A percentile compares a stretch with the other conserved stretches of the same genome.
phyloP scores from a whole-genome alignment of 257 asterid genomes.

The Penstemon eatonii region DNA sequence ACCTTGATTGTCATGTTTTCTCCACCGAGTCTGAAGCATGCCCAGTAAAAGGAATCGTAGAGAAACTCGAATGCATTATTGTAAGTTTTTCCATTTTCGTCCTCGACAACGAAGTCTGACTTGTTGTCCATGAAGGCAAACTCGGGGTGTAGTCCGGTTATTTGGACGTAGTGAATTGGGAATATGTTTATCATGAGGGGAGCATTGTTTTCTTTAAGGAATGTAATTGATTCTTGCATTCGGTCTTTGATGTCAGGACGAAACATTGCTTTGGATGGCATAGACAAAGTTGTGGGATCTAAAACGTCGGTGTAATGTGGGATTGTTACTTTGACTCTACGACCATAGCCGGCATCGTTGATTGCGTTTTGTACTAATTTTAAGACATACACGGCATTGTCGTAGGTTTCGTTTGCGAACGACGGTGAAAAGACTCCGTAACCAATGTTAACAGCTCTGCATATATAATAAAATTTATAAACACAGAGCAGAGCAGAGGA shows the following conservation, averaged over 20 bases:
- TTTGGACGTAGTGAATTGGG: constrained; percentile 26
- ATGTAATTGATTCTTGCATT: constrained; percentile 22
- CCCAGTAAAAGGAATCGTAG: constrained; percentile 39
- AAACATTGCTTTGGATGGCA: constrained; percentile 46
- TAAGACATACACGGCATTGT: not conserved
- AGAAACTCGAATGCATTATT: constrained; percentile 44
- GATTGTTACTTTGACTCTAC: constrained; percentile 18
- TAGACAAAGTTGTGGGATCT: not conserved
- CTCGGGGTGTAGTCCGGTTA: constrained; percentile 27
- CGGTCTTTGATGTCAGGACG: constrained; percentile 32
- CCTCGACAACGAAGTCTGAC: constrained; percentile 14
- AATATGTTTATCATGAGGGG: constrained; percentile 40
- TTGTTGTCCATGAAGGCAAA: constrained; percentile 43
- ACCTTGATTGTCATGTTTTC: constrained; percentile 32
- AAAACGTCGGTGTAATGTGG: constrained; percentile 33
- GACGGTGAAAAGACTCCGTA: too few species aligned
- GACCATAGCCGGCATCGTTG: not conserved
- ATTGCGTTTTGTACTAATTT: constrained; percentile 8
- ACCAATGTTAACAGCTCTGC: too few species aligned
- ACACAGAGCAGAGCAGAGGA: too few species aligned
- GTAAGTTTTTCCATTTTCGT: constrained; percentile 27
- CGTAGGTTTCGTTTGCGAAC: not conserved
- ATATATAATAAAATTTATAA: too few species aligned
- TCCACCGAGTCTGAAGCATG: constrained; percentile 40
- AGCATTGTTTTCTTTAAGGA: constrained; percentile 29